These are phyloP conservation scores for Lasiosphaeriaceae sp. DNA, from an alignment of 495 filamentous ascomycete species.

Conservation along the genomic window DNA sequence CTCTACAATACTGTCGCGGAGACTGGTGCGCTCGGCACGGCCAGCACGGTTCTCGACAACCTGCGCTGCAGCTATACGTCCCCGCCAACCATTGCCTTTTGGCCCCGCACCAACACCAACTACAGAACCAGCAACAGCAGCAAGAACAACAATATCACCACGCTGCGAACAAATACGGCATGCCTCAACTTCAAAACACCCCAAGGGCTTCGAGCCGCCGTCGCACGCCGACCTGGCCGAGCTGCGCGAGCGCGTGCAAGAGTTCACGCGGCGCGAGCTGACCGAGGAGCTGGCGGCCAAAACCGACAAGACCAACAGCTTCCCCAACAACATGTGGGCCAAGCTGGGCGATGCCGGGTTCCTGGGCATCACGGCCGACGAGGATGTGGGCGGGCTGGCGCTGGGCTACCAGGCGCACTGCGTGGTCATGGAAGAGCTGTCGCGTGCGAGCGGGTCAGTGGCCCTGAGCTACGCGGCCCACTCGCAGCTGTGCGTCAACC, in stretches of 20 bases:
- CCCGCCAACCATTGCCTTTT: slow-evolving; percentile 11
- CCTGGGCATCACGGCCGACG: slow-evolving; percentile 89
- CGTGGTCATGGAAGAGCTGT: slow-evolving; percentile 88
- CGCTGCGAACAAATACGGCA: slow-evolving; percentile 17
- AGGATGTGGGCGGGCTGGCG: slow-evolving; percentile 83
- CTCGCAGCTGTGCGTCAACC: slow-evolving; percentile 95
- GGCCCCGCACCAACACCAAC: slow-evolving; percentile 8
- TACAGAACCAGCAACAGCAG: slow-evolving; percentile 15
- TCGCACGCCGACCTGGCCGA: slow-evolving; percentile 72
- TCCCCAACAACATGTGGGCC: slow-evolving; percentile 87
- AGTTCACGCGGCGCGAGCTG: slow-evolving; percentile 85
- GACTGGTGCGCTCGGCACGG: slow-evolving; percentile 28
- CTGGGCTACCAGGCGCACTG: slow-evolving; percentile 98
- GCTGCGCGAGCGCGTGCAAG: slow-evolving; percentile 84
- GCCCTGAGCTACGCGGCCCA: slow-evolving; percentile 91
- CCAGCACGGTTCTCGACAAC: slow-evolving; percentile 4
- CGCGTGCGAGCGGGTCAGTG: slow-evolving; percentile 69
- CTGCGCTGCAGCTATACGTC: not conserved
- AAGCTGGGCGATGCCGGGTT: slow-evolving; percentile 91
- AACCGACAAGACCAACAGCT: slow-evolving; percentile 83
- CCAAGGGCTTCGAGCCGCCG: slow-evolving; percentile 75
- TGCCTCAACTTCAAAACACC: slow-evolving; percentile 70
- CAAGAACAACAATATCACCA: slow-evolving; percentile 10
- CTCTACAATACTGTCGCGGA: slow-evolving; percentile 20
- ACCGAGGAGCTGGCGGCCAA: slow-evolving; percentile 73